Evolutionary conservation across 129 eudicot species (phyloP), one percentile per base, ranked within the genome.

Genomic region (Saussurea involucrata): DNA sequence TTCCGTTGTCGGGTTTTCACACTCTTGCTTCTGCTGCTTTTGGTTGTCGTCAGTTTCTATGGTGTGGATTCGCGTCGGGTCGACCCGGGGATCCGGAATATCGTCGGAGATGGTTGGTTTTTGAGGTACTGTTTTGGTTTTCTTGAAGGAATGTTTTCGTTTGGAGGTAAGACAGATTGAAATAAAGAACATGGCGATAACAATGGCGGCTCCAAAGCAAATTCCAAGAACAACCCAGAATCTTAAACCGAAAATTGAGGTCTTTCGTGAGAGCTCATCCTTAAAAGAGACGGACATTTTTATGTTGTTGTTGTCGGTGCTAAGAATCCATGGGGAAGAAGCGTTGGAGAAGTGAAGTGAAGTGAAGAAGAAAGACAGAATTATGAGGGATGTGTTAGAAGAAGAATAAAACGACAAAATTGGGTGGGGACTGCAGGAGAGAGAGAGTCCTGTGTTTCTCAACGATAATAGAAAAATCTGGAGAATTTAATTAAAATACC

Each of bases 171-270:
- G 71, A 85, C 86, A 93, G 18, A 91, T 86, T 4, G 96, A 91
- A 68, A 93, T 75, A 3, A 91, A 20, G 77, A 93, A 79, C 46
- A 89, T 71, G 71, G 87, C 13, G 53, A 89, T 65, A 53, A 91
- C 96, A 80, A 93, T 83, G 36, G 76, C 83, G 29, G 90, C 93
- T 6, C 96, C 95, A 33, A 91, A 87, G 55, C 91, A 87, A 21
- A 91, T 79, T 29, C 97, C 98, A 15, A 89, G 75, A 9, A 93
- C 89, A 2, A 86, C 96, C 92, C 91, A 89, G n/a, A 93, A 86
- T 25, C 78, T 90, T 36, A 93, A 78, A 22, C 96, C 96, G 77
- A 91, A 86, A n/a, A 93, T 84, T 73, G 97, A 89, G 78, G 96
- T 93, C 18, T 71, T 73, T 13, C 73, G 87, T 0, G 96, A 80